Percentiles rank a stretch among this genome's conserved stretches.
phyloP scores from a whole-genome alignment of 768 basidiomycete genomes.

The Podaxis carcinomalis region DNA sequence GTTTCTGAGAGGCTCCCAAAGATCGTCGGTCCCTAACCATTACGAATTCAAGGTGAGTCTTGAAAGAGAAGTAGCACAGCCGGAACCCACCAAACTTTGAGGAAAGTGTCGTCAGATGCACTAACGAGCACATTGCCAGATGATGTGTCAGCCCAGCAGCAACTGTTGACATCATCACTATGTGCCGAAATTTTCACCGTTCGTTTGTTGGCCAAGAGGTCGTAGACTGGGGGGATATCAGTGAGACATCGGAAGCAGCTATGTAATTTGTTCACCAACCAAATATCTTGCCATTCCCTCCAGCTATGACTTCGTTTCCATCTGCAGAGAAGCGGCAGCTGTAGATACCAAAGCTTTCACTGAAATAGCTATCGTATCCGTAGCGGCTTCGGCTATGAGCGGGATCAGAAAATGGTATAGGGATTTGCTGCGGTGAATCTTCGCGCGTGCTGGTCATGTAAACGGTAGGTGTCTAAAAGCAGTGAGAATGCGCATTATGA shows the following conservation, averaged over 20 bases:
- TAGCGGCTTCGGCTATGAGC: conserved; percentile 27
- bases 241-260: not conserved
- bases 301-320: conserved; percentile 92
- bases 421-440: conserved; percentile 52
- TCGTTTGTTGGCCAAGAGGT: conserved; percentile 73
- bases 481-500: not conserved
- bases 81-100: conserved; percentile 87
- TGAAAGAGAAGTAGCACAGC: conserved; percentile 39
- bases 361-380: conserved; percentile 29
- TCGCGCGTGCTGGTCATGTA: conserved; percentile 75
- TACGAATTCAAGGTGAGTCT: conserved; percentile 23
- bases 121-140: conserved; percentile 94
- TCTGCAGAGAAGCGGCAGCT: conserved; percentile 96
- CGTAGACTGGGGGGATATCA: conserved; percentile 63
- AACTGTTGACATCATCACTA: conserved; percentile 87
- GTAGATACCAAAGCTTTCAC: conserved; percentile 74
- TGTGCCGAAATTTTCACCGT: conserved; percentile 89
- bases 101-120: conserved; percentile 89
- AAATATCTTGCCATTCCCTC: conserved; percentile 79
- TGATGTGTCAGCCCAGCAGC: conserved; percentile 91
- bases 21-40: conserved; percentile 51
- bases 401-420: conserved; percentile 56
- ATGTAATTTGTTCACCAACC: conserved; percentile 28
- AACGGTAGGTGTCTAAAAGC: conserved; percentile 55
- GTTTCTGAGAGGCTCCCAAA: conserved; percentile 55